Conservation (phyloP, 805 yeast genomes). For the Saccharomycopsis fibuligera region DNA sequence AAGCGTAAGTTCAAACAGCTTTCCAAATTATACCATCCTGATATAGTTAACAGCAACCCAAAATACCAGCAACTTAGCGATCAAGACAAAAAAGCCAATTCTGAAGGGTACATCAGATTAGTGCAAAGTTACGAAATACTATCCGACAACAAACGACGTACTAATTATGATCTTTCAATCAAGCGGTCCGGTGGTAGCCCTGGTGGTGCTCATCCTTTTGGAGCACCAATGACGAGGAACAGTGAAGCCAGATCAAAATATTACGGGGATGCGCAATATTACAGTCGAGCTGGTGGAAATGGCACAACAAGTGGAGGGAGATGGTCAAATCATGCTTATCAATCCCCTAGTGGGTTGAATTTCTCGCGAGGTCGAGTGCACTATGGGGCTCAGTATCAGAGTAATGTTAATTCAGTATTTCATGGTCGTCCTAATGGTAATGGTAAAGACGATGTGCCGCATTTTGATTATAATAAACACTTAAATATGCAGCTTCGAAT, state of each 20-base stretch:
- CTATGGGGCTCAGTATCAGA: constrained; percentile 22
- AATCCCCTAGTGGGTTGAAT: constrained; percentile 17
- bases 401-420: constrained; percentile 23
- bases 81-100: constrained; percentile 33
- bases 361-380: constrained; percentile 21
- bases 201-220: not conserved
- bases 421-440: constrained; percentile 33
- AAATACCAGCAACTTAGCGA: constrained; percentile 30
- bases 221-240: constrained; percentile 10
- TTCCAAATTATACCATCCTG: constrained; percentile 40
- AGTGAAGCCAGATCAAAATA: constrained; percentile 25
- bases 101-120: constrained; percentile 32
- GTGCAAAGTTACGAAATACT: constrained; percentile 39
- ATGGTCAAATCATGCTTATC: no score
- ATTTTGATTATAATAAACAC: constrained; percentile 40
- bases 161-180: constrained; percentile 31
- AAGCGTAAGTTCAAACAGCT: constrained; percentile 37
- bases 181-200: constrained; percentile 19
- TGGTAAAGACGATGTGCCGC: constrained; percentile 37
- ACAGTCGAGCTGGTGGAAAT: constrained; percentile 24
- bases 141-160: constrained; percentile 33
- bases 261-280: constrained; percentile 35
- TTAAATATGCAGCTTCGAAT: constrained; percentile 35
- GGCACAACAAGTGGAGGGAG: constrained; percentile 20
- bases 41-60: constrained; percentile 24